A percentile compares a stretch with the other conserved stretches of the same genome.
These are phyloP conservation scores for Sarocladium oryzae DNA, from an alignment of 2,329 filamentous ascomycete genomes.

Conservation along the genomic window DNA sequence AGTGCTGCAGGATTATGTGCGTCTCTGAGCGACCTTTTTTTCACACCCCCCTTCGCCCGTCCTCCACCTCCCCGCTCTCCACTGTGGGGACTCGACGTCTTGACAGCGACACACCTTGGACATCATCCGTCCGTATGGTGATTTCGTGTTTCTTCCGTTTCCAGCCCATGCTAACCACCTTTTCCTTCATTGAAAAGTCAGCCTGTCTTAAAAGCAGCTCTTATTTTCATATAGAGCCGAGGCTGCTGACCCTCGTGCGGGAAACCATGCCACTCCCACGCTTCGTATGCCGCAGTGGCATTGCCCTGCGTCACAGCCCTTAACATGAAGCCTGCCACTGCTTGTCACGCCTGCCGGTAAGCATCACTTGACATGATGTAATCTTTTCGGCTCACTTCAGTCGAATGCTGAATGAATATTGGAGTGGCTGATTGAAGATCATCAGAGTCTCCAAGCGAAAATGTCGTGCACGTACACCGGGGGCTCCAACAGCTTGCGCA, in stretches of 20 bases:
- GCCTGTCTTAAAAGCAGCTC: not conserved
- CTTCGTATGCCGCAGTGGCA: not conserved
- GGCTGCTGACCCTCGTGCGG: not conserved
- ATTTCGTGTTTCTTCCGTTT: no score
- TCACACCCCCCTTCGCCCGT: no score
- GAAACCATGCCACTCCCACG: not conserved
- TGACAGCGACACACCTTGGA: no score
- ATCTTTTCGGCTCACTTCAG: not conserved
- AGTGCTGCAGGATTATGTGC: no score
- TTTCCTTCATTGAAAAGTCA: no score
- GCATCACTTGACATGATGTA: not conserved
- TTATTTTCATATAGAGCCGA: no score
- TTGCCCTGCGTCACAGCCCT: not conserved
- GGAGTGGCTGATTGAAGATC: not conserved
- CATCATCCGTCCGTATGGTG: no score
- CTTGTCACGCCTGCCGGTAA: constrained; percentile 8
- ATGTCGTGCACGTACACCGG: not conserved
- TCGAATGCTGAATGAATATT: no score
- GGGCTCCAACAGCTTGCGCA: not conserved
- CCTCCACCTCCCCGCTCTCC: not conserved
- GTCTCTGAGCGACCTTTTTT: not conserved
- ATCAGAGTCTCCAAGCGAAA: not conserved
- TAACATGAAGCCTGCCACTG: constrained; percentile 8
- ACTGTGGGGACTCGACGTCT: constrained; percentile 2
- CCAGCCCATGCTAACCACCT: no score